These are phyloP conservation scores for Trifolium repens DNA, from an alignment of 306 rosid genomes.

Conservation along the genomic window DNA sequence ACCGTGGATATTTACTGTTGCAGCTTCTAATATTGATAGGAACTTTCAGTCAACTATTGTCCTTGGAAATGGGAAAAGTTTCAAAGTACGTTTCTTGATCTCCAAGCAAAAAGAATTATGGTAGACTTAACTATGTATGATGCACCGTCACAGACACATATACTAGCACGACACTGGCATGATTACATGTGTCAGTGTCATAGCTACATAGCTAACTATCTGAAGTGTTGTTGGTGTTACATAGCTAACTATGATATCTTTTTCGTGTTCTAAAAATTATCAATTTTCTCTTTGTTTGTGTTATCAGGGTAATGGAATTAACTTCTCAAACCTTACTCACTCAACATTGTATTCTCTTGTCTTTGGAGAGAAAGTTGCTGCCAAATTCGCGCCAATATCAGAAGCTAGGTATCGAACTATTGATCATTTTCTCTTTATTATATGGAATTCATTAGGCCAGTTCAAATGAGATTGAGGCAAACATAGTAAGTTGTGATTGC, in stretches of 20 bases:
- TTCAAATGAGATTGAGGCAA: slow-evolving; percentile 10
- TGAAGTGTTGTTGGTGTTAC: neutral
- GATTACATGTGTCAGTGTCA: neutral
- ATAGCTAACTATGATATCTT: slow-evolving; percentile 8
- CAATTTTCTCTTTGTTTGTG: slow-evolving; percentile 33
- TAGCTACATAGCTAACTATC: neutral
- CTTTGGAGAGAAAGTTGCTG: slow-evolving; percentile 68
- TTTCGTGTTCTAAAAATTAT: neutral
- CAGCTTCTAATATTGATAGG: slow-evolving; percentile 94
- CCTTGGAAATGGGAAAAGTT: slow-evolving; percentile 74
- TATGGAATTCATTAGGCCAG: neutral
- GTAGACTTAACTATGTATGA: neutral
- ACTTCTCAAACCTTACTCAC: slow-evolving; percentile 69
- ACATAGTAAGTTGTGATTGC: neutral
- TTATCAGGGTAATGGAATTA: slow-evolving; percentile 75
- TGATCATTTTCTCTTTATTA: neutral
- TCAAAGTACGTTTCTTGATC: slow-evolving; percentile 52
- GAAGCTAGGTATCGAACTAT: slow-evolving; percentile 80
- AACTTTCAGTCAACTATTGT: slow-evolving; percentile 65
- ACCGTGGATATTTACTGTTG: slow-evolving; percentile 91
- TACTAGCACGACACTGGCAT: neutral
- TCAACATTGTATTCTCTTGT: slow-evolving; percentile 70
- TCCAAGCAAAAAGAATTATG: neutral
- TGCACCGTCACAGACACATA: neutral
- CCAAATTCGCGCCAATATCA: slow-evolving; percentile 65